A percentile compares a stretch with the other conserved stretches of the same genome.
Evolutionary conservation across 192 early-diverging fungal species (phyloP).

Genomic region (Rhizoclosmatium sp.): DNA sequence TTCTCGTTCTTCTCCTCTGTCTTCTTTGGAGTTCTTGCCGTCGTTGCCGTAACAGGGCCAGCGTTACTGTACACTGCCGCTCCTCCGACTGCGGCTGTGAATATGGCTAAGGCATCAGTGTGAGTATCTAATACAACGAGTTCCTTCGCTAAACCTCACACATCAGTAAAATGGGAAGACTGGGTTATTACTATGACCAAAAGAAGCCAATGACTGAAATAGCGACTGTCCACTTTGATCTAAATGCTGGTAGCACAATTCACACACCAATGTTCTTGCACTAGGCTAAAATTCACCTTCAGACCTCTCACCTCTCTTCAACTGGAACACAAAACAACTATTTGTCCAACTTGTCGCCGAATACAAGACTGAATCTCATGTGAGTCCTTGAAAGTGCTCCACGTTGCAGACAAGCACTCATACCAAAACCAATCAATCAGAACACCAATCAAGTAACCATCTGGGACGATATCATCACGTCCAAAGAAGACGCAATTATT

Average conservation of each 20-base stretch:
- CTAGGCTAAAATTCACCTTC: background rate
- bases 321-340: slow-evolving; percentile 92
- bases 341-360: slow-evolving; percentile 83
- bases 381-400: slow-evolving; percentile 46
- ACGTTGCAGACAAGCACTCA: background rate
- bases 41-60: slow-evolving; percentile 59
- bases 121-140: background rate
- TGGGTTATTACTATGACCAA: slow-evolving; percentile 47
- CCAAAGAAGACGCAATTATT: slow-evolving; percentile 71
- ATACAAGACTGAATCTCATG: slow-evolving; percentile 73
- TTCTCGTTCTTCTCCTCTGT: slow-evolving; percentile 69
- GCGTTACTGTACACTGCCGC: slow-evolving; percentile 41
- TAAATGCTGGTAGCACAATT: slow-evolving; percentile 69
- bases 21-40: slow-evolving; percentile 60
- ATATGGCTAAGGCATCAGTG: slow-evolving; percentile 56
- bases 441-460: slow-evolving; percentile 75
- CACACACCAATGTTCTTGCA: background rate
- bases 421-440: background rate
- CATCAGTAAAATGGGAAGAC: slow-evolving; percentile 41
- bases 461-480: slow-evolving; percentile 83
- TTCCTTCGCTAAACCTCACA: background rate
- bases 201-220: slow-evolving; percentile 64
- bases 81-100: slow-evolving; percentile 49
- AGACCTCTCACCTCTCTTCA: slow-evolving; percentile 82
- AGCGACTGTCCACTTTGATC: slow-evolving; percentile 67